Base-by-base conservation (phyloP, 306 rosid genomes). In the Adenanthera pavonina region DNA sequence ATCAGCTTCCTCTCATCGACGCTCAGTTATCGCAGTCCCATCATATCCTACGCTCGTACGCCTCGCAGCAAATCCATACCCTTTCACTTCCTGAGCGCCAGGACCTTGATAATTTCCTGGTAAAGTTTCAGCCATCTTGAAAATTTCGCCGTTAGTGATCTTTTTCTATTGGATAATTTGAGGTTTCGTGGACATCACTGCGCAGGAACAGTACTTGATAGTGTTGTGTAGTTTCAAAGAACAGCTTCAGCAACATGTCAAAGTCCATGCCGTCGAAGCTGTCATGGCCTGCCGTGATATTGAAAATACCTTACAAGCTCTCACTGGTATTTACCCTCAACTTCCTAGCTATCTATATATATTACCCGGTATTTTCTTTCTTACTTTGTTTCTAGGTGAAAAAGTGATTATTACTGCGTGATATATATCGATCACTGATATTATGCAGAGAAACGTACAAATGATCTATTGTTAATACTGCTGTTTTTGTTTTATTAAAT, bases 251-350 rank as follows among this genome's bases (percentile, higher is more conserved):
- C 97, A 96, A 49, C 99, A 96, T 91, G 97, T 96, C 60, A 87
- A 95, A 84, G 95, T 93, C 78, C 99, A 96, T 80, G 99, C 99
- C 49, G 98, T 96, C 20, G 99, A 96, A 84, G 99, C 99, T 51
- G 99, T 96, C 84, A 88, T 96, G 97, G 98, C 94, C 19, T 96
- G 99, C 97, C 99, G 99, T 77, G 99, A 96, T 76, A 96, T 96
- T 34, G 99, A 96, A 86, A 96, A 88, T 57, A 89, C 93, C 79
- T 90, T 96, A 72, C 99, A 96, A 78, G 94, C 99, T 71, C 94
- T 96, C 70, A 93, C 99, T 25, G 98, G 99, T 95, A 0, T 4
- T 17, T 20, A 19, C 59, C 47, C 40, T 38, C 4, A 10, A 3
- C 14, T 70, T 20, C 33, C 46, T 41, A 41, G 30, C 30, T 52